Evolutionary conservation across 495 filamentous ascomycete species (phyloP), one percentile per base, ranked within the genome.

Genomic region (Aspergillus steynii): DNA sequence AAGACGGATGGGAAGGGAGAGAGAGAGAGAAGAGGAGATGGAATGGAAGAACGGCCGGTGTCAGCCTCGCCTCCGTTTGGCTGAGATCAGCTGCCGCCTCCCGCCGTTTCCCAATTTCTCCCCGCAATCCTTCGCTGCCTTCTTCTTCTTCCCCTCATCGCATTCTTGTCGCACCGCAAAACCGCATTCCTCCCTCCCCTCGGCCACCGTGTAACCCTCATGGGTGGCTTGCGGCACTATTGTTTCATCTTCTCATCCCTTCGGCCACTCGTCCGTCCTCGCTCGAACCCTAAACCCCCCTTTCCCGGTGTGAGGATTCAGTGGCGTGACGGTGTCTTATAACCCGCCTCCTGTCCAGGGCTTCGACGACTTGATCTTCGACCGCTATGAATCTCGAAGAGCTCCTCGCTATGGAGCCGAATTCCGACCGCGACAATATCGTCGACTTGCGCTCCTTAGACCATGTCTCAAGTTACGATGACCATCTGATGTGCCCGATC

Each of bases 401-500:
- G 49, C 71, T 77, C 37, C 57, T 76, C 47, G 71, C 69, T 5
- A 65, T 77, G 69, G 73, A 79, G 55, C 56, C 70, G 42, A 56
- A 56, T 51, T 61, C 56, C 63, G 71, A 71, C 54, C 55, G 56
- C 53, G 73, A 74, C 52, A 68, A 70, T 53, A 59, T 68, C 28
- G 68, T 90, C 65, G 91, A 96, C 68, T 77, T 92, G 55, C 83
- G 89, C 59, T 69, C 79, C 25, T 80, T 96, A 59, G 89, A 92
- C 42, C 91, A 93, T 71, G 79, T 88, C 55, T 80, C 79, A 26
- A 68, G 75, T 32, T 84, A 88, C 60, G 92, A 96, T 72, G 83
- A 88, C 61, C 90, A 93, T 61, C 83, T 96, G 20, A 84, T 91
- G 73, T 96, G 92, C 63, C 84, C 91, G 8, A 92, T 96, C 57